phyloP scores from a whole-genome alignment of 176 grass and related monocot species.

The Leersia perrieri region DNA sequence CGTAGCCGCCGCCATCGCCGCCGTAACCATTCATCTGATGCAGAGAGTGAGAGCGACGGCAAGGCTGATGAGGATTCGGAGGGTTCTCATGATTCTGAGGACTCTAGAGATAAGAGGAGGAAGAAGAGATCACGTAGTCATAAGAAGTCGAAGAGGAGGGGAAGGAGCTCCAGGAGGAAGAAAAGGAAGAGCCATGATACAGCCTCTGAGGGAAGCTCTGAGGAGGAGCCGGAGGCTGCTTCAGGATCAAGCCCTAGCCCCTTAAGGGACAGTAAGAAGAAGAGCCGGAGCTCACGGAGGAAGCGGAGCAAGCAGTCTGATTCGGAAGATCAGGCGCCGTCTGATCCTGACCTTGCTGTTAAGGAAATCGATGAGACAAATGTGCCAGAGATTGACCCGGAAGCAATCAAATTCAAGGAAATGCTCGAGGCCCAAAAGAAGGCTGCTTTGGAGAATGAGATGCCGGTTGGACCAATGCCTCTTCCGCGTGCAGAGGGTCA shows the following conservation, averaged over 20 bases:
- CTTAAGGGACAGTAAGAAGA: conserved; percentile 34
- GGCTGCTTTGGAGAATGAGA: conserved; percentile 69
- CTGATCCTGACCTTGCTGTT: conserved; percentile 43
- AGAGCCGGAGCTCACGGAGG: conserved; percentile 38
- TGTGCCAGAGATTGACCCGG: conserved; percentile 60
- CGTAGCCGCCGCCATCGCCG: conserved; percentile 17
- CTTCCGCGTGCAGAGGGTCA: conserved; percentile 79
- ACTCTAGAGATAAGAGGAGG: conserved; percentile 45
- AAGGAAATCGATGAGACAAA: conserved; percentile 36
- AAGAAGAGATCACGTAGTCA: conserved; percentile 45
- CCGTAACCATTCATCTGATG: conserved; percentile 20
- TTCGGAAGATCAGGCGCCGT: conserved; percentile 34
- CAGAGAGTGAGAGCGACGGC: conserved; percentile 37
- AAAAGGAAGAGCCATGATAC: conserved; percentile 33
- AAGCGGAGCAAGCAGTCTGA: conserved; percentile 44
- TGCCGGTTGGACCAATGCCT: conserved; percentile 71
- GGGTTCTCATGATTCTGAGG: conserved; percentile 50
- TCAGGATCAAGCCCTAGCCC: conserved; percentile 34
- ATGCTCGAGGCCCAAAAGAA: conserved; percentile 92
- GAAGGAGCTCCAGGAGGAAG: conserved; percentile 45
- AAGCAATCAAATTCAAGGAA: conserved; percentile 87
- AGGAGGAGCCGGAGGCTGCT: conserved; percentile 41
- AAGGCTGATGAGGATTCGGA: conserved; percentile 46
- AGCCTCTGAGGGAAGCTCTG: conserved; percentile 29
- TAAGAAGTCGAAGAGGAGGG: conserved; percentile 51